Conservation (phyloP, 2,329 filamentous ascomycete species). For the Tolypocladium inflatum region DNA sequence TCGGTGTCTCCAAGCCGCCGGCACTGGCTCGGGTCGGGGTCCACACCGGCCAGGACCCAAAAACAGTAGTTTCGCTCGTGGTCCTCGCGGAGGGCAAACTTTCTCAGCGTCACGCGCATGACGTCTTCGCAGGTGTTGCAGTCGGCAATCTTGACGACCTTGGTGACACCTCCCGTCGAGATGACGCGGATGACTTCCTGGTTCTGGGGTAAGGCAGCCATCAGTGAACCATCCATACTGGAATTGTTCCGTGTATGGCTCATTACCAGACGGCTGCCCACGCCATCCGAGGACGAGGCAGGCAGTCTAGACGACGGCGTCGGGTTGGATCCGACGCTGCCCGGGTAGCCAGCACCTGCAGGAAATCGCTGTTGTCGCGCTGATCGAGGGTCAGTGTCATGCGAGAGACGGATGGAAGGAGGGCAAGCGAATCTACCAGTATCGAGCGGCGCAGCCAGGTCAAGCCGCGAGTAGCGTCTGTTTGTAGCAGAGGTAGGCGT, state of each 20-base stretch:
- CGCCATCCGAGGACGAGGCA: constrained; percentile 54
- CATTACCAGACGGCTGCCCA: constrained; percentile 52
- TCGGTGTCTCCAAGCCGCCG: constrained; percentile 79
- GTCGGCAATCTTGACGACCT: constrained; percentile 85
- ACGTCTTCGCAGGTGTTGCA: constrained; percentile 91
- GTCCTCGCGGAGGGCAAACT: constrained; percentile 79
- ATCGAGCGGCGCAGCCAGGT: constrained; percentile 33
- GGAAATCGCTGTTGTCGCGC: constrained; percentile 47
- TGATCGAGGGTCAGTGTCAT: constrained; percentile 43
- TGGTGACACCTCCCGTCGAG: constrained; percentile 82
- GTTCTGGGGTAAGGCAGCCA: constrained; percentile 74
- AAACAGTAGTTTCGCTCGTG: constrained; percentile 96
- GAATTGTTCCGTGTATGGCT: constrained; percentile 71
- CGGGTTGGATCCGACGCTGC: constrained; percentile 37
- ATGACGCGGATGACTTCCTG: constrained; percentile 90
- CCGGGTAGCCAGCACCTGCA: constrained; percentile 36
- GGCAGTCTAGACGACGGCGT: constrained; percentile 40
- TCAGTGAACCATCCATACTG: constrained; percentile 77
- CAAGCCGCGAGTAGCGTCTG: constrained; percentile 57
- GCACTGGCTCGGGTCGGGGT: constrained; percentile 73
- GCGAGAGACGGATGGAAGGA: constrained; percentile 32
- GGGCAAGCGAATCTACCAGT: constrained; percentile 34
- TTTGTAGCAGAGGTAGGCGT: constrained; percentile 25
- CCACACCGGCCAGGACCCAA: constrained; percentile 79
- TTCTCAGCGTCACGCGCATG: constrained; percentile 78